Base-by-base conservation (phyloP, 2,329 filamentous ascomycete species). In the Fusarium nygamai region DNA sequence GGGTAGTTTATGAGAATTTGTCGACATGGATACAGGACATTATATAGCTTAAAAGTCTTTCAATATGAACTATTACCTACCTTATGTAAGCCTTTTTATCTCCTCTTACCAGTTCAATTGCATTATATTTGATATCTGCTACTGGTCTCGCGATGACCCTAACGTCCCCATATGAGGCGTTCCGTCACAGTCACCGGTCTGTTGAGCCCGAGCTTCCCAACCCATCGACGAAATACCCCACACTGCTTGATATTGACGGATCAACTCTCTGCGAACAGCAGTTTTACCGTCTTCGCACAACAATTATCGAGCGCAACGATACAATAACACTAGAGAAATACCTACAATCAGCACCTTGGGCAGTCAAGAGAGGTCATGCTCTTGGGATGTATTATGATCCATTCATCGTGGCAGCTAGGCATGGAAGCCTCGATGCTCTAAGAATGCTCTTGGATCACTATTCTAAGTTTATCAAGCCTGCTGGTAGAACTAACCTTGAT, bases 51-150 rank as follows among this genome's bases (percentile, higher is more conserved):
- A 34, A 12, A 46, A 29, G 5, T 20, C 44, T 27, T 29, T 14
- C 5, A 47, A 20, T 47, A 9, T 20, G 19, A 27, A 29, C 12
- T 29, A 14, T 7, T 14, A 3, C 6, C 19, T n/a, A n/a, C n/a
- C n/a, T n/a, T 20, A 29, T 14, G 0, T n/a, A 16, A 1, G 22
- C 8, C 10, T n/a, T n/a, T 14, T 14, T 6, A 0, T 10, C 10
- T 9, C 22, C 16, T 31, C 16, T 8, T 43, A 0, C 22, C 14
- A 10, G 14, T n/a, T 16, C 9, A 43, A 3, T 5, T 19, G 22
- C 5, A 9, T n/a, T 16, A 9, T 8, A 19, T 11, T 9, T 5
- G 6, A 8, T 22, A 33, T 1, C 9, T 31, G 9, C 27, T 5
- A 3, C 47, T 4, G 5, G 0, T 12, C 12, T 48, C 5, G 4